Evolutionary conservation across 1,284 basidiomycete genomes (phyloP).

Genomic region (Leccinum subfulvum): DNA sequence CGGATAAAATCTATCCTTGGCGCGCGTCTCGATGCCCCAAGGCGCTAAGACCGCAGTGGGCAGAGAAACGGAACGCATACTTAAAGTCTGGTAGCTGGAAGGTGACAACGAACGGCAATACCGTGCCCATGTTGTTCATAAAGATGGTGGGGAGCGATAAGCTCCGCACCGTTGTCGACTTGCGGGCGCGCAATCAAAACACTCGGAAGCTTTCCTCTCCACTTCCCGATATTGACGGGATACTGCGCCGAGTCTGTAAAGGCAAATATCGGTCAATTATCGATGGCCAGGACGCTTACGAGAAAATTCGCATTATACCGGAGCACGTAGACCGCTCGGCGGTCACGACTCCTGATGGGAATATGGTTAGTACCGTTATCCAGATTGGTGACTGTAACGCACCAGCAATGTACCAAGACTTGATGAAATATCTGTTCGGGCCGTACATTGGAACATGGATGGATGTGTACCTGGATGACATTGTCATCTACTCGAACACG

Average conservation of each 20-base stretch:
- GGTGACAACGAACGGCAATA: slow-evolving; percentile 28
- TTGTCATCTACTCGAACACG: too few relatives aligned
- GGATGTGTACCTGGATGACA: too few relatives aligned
- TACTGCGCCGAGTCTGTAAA: slow-evolving; percentile 21
- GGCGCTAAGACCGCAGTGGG: slow-evolving; percentile 30
- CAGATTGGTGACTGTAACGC: slow-evolving; percentile 35
- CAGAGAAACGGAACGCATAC: slow-evolving; percentile 30
- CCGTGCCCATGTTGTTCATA: slow-evolving; percentile 37
- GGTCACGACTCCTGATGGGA: slow-evolving; percentile 35
- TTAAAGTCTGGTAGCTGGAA: slow-evolving; percentile 31
- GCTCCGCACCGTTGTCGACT: slow-evolving; percentile 21
- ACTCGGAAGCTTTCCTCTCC: slow-evolving; percentile 36
- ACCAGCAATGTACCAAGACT: slow-evolving; percentile 23
- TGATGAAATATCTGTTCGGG: slow-evolving; percentile 35
- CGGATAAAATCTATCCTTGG: slow-evolving; percentile 30
- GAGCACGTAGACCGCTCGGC: slow-evolving; percentile 29
- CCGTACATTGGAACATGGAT: too few relatives aligned
- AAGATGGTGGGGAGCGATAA: slow-evolving; percentile 23
- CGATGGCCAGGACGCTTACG: slow-evolving; percentile 36
- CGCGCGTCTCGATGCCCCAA: slow-evolving; percentile 31
- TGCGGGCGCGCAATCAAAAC: slow-evolving; percentile 34
- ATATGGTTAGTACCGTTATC: slow-evolving; percentile 35
- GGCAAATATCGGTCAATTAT: slow-evolving; percentile 28
- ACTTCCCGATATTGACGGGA: slow-evolving; percentile 33
- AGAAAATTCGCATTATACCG: slow-evolving; percentile 35